Evolutionary conservation across 176 grass and related monocot species (phyloP), one percentile per base, ranked within the genome.

Genomic region (Eleusine coracana): DNA sequence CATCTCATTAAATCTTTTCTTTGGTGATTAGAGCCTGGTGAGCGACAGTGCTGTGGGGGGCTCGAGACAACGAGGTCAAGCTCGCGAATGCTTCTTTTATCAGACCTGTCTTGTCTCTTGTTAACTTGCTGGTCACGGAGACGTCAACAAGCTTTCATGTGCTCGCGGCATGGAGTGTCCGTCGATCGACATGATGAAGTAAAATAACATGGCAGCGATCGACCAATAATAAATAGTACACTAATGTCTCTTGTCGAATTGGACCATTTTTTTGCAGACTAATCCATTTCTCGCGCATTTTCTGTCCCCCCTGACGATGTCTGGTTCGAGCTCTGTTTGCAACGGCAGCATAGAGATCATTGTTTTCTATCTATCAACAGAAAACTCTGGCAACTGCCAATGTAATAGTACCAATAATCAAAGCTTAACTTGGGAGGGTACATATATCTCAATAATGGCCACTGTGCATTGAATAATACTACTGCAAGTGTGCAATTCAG

Each of bases 31-130:
- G 72, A 59, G 59, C 64, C 54, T 73, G 71, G 36, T 25, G 6
- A 28, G 10, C 58, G 39, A 15, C 68, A 31, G 59, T 38, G 48
- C 65, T 37, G 6, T 12, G 58, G 69, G 88, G 72, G 79, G 88
- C 88, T 90, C 83, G 88, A 90, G 83, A 72, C 59, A 82, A 18
- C 3, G 59, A 49, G 58, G 88, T 78, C 88, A 86, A 82, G 67
- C 66, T 42, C 83, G 50, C 2, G 29, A 66, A 42, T 40, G 40
- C 10, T 86, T 82, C 16, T 79, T 89, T 86, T 82, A 82, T 78
- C 88, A 82, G 79, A 68, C 40, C 39, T 51, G 83, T 42, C 79
- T 78, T 86, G 88, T 86, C 79, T 74, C 65, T 71, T 46, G 83
- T 31, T 86, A 25, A 42, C 66, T 17, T 70, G 36, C 11, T 70